Base-by-base conservation (phyloP, 192 early-diverging fungal genomes). In the Fimicolochytrium jonesii region DNA sequence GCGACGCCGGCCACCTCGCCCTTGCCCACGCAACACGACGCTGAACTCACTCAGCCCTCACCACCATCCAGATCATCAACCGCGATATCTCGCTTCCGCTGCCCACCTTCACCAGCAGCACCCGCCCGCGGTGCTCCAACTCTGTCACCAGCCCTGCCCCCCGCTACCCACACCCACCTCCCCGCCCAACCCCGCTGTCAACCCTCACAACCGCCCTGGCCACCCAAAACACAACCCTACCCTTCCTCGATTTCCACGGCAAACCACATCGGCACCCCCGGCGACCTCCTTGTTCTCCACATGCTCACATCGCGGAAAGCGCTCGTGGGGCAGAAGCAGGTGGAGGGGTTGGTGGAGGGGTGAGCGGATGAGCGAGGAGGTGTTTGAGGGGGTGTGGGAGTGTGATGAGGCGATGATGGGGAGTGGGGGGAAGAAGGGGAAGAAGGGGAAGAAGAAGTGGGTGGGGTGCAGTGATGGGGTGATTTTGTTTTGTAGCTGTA, bases 311-410 rank as follows among this genome's bases (percentile, higher is more conserved):
- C 46, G 15, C 61, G 66, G 30, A 76, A 76, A 33, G 30, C 41
- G 17, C 30, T 63, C 13, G 44, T 50, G 20, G 17, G 45, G 11
- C 62, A 35, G 6, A 73, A 73, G 55, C 61, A 56, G 33, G 59
- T 34, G 18, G 74, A 68, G 34, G 39, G 49, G 13, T 45, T 76
- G 34, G 32, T 69, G 52, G 67, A 67, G 6, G 49, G 55, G 22
- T 5, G 74, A 76, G 46, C 66, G 74, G 23, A 69, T 73, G 67
- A 57, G 71, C 36, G 67, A 69, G 39, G 70, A 72, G 7, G n/a
- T 73, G 20, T 76, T 69, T 64, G 70, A 68, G 18, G 50, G 50
- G 18, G 64, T 76, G 13, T 69, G 65, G 66, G 74, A 73, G 18
- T 25, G 73, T 35, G 73, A 76, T 46, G 70, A 70, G 22, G 66